Conservation (phyloP, 2,329 filamentous ascomycete genomes). For the Botrytis sinoallii region DNA sequence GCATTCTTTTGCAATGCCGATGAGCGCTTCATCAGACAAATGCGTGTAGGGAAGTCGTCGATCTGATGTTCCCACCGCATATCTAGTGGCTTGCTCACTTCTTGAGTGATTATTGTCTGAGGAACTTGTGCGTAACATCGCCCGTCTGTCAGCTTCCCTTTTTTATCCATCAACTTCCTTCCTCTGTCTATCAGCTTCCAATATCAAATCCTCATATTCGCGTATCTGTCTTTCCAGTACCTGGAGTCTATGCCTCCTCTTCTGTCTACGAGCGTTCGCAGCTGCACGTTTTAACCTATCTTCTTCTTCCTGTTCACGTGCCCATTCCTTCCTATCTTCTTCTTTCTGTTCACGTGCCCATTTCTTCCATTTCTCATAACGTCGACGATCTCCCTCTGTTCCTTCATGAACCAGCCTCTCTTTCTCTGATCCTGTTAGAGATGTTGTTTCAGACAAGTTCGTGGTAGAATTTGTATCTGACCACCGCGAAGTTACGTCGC, state of each 20-base stretch:
- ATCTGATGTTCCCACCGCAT: neutral
- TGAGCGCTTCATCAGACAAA: neutral
- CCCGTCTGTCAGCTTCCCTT: neutral
- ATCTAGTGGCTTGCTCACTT: neutral
- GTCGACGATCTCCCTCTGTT: neutral
- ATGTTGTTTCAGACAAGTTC: neutral
- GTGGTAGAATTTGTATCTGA: neutral
- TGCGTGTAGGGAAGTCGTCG: neutral
- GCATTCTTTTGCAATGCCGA: neutral
- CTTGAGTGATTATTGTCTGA: neutral
- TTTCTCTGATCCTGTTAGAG: neutral
- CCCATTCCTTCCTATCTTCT: neutral
- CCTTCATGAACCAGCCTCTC: neutral
- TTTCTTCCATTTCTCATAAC: neutral
- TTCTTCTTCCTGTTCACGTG: neutral
- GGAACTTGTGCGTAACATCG: neutral
- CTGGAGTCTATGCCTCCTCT: neutral
- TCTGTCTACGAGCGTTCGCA: neutral
- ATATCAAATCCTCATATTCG: neutral
- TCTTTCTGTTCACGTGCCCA: neutral
- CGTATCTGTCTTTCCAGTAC: neutral
- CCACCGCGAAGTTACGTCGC: neutral
- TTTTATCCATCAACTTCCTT: too few relatives aligned
- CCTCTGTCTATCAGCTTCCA: rapidly evolving
- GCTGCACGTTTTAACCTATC: too few relatives aligned